These are phyloP conservation scores for Cladobotryum protrusum DNA, from an alignment of 2,329 filamentous ascomycete species.

Conservation along the genomic window DNA sequence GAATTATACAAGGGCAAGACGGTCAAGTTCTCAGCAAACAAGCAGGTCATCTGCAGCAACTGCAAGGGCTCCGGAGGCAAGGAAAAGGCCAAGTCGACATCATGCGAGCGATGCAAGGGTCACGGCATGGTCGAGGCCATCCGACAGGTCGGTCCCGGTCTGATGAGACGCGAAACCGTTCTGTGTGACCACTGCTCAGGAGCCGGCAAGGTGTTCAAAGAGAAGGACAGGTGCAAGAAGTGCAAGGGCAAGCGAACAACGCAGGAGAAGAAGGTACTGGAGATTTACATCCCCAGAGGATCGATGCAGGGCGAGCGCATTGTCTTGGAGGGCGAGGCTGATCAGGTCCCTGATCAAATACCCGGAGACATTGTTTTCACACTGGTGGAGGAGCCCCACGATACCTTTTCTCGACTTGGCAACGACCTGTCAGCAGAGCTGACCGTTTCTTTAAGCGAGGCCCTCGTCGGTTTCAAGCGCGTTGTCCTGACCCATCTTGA, in stretches of 20 bases:
- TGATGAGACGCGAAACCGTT: constrained; percentile 75
- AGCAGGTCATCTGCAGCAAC: constrained; percentile 79
- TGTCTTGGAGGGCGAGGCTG: constrained; percentile 84
- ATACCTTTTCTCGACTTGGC: constrained; percentile 74
- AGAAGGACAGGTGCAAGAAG: constrained; percentile 98
- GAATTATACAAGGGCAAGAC: constrained; percentile 99
- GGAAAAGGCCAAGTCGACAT: constrained; percentile 77
- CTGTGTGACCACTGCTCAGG: constrained; percentile 79
- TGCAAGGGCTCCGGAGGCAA: constrained; percentile 90
- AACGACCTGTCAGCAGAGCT: constrained; percentile 79
- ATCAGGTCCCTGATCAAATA: constrained; percentile 81
- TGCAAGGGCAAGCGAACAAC: constrained; percentile 89
- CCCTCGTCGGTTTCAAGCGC: constrained; percentile 81
- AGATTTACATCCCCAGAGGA: constrained; percentile 91
- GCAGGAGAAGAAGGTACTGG: constrained; percentile 86
- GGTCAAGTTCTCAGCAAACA: constrained; percentile 91
- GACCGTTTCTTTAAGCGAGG: constrained; percentile 74
- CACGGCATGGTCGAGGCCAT: constrained; percentile 70
- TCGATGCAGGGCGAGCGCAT: constrained; percentile 84
- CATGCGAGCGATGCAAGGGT: constrained; percentile 80
- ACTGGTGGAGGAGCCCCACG: constrained; percentile 74
- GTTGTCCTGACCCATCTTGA: constrained; percentile 91
- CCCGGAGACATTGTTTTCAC: constrained; percentile 93
- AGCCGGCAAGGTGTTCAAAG: constrained; percentile 79
- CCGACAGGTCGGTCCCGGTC: constrained; percentile 76